A percentile compares a stretch with the other conserved stretches of the same genome.
Evolutionary conservation across 1,284 basidiomycete genomes (phyloP).

Genomic region (Marasmius fiardii): DNA sequence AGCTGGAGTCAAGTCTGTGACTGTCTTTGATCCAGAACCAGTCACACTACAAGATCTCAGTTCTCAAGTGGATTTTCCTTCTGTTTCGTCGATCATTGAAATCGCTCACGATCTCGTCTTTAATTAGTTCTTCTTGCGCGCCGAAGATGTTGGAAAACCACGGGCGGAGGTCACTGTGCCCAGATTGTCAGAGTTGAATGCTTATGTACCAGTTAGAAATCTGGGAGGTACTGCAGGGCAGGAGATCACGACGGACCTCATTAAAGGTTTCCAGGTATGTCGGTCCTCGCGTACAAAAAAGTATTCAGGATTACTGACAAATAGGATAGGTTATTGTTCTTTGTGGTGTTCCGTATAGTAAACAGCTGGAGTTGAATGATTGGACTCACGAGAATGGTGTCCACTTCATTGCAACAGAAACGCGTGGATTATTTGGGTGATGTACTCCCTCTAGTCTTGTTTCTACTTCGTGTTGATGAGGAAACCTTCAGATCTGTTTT

Average conservation of each 20-base stretch:
- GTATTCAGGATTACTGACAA: slow-evolving; percentile 6
- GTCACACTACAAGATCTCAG: slow-evolving; percentile 88
- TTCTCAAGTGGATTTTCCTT: slow-evolving; percentile 66
- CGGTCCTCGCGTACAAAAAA: background rate
- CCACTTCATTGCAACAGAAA: slow-evolving; percentile 91
- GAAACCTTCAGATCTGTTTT: slow-evolving; percentile 72
- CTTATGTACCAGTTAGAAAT: slow-evolving; percentile 92
- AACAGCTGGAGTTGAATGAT: slow-evolving; percentile 94
- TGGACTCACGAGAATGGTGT: slow-evolving; percentile 89
- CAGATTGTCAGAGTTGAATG: slow-evolving; percentile 93
- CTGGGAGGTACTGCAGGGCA: slow-evolving; percentile 69
- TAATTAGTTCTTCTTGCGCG: slow-evolving; percentile 87
- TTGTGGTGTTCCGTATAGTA: slow-evolving; percentile 72
- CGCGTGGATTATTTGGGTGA: slow-evolving; percentile 92
- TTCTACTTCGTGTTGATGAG: background rate
- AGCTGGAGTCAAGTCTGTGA: slow-evolving; percentile 98
- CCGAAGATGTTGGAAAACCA: slow-evolving; percentile 84
- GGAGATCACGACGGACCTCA: slow-evolving; percentile 73
- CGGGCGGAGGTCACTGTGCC: slow-evolving; percentile 85
- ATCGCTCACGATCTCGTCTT: slow-evolving; percentile 11
- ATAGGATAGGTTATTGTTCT: slow-evolving; percentile 80
- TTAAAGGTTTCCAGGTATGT: slow-evolving; percentile 85
- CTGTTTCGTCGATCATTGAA: background rate
- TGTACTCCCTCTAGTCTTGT: slow-evolving; percentile 15
- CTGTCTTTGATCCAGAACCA: slow-evolving; percentile 91